These are phyloP conservation scores for Fusarium sp. DNA, from an alignment of 2,329 filamentous ascomycete species.

Conservation along the genomic window DNA sequence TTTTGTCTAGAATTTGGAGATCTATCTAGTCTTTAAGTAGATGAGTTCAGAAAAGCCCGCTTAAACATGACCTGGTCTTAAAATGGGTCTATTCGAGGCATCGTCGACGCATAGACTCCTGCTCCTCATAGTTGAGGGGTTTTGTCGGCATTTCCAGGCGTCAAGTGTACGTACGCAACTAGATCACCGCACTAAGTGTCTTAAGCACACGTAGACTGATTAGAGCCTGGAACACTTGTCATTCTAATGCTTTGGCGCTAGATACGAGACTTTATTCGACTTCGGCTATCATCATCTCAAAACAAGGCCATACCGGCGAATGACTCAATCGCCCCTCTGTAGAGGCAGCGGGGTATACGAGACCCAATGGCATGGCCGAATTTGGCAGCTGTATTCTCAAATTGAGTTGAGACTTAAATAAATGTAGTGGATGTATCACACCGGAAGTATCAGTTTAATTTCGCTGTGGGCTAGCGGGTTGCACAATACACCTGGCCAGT, in stretches of 20 bases:
- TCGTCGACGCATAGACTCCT: not conserved
- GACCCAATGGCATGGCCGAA: not conserved
- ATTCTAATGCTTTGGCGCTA: rapidly evolving
- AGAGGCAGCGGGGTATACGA: not conserved
- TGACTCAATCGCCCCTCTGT: not conserved
- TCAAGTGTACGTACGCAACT: not conserved
- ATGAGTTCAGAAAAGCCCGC: rapidly evolving
- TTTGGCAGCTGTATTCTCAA: too few species aligned
- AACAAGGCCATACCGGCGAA: not conserved
- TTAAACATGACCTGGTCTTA: not conserved
- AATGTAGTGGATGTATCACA: too few species aligned
- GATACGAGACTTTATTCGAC: rapidly evolving
- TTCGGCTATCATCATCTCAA: not conserved
- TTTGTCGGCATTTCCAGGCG: not conserved
- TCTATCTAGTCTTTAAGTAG: not conserved
- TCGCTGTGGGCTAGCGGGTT: not conserved
- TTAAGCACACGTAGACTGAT: not conserved
- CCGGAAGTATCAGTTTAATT: too few species aligned
- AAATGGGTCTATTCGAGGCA: not conserved
- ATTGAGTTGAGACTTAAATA: too few species aligned
- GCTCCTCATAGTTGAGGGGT: not conserved
- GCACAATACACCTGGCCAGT: too few species aligned
- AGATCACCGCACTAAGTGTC: too few species aligned
- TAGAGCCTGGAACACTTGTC: rapidly evolving
- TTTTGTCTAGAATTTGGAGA: not conserved